These are phyloP conservation scores for Podospora appendiculata DNA, from an alignment of 495 filamentous ascomycete genomes.

Conservation along the genomic window DNA sequence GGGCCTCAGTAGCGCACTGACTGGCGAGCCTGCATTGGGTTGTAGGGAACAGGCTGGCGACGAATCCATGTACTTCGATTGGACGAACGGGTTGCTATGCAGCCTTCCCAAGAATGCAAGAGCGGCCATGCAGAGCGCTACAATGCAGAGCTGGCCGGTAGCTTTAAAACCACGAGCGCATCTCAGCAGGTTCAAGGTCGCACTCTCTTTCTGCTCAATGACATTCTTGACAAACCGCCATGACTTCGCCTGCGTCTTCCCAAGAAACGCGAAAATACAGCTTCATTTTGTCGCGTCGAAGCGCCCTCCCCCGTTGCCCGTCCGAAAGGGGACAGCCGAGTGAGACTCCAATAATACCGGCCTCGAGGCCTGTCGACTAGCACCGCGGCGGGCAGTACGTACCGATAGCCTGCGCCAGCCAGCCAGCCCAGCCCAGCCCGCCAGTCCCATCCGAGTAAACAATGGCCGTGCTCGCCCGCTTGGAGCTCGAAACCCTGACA, in stretches of 20 bases:
- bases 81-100: background rate
- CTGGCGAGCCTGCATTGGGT: too few species aligned
- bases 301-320: too few species aligned
- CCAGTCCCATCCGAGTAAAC: constrained; percentile 16
- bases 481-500: constrained; percentile 18
- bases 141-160: background rate
- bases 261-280: background rate
- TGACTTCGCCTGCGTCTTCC: background rate
- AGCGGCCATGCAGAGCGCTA: background rate
- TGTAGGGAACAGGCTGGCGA: background rate
- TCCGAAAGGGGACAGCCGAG: too few species aligned
- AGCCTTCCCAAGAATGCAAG: constrained; percentile 3
- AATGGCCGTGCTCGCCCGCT: constrained; percentile 20
- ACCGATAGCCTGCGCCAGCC: background rate
- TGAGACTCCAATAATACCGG: too few species aligned
- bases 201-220: too few species aligned
- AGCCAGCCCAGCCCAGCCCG: constrained; percentile 1
- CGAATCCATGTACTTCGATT: constrained; percentile 5
- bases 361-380: too few species aligned
- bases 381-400: too few species aligned
- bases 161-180: background rate
- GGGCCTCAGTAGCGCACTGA: too few species aligned
- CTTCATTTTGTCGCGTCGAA: constrained; percentile 1
- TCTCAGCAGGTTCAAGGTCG: background rate
- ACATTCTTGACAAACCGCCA: background rate